Base-by-base conservation (phyloP, 2,329 filamentous ascomycete species). In the Penicillium sp. region DNA sequence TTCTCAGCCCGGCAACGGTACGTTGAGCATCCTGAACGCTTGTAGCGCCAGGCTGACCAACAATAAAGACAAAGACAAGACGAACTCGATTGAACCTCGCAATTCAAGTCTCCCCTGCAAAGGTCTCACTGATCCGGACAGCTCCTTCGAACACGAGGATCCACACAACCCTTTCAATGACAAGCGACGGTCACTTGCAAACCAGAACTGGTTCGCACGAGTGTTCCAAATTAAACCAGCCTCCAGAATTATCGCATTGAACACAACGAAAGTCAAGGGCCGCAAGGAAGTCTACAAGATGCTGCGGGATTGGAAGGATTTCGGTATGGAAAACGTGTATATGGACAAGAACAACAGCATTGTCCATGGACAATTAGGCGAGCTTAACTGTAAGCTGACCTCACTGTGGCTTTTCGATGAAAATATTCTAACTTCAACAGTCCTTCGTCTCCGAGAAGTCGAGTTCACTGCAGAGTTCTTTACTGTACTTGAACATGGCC, bases 161-260 rank as follows among this genome's bases (percentile, higher is more conserved):
- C 17, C 29, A 1, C 43, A 41, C 6, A 51, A 23, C 28, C 50
- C 36, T 18, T 40, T 29, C 36, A 44, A 17, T 27, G 42, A 19
- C 36, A 52, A 46, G 32, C 52, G 30, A 16, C 50, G 14, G 7
- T 53, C 42, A 8, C 26, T 40, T 21, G 54, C 35, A 41, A 55
- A 81, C 59, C 83, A 88, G 58, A 94, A 85, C 53, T 96, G 91
- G 90, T 78, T 97, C 37, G 84, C 87, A 19, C 85, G 87, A 11
- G 80, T 97, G 31, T 87, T 97, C 70, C 81, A 88, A 39, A 84
- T 96, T 59, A 95, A 93, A 62, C 91, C 91, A 1, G 86, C 84
- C 0, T 83, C 74, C 11, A 80, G 80, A 48, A 77, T 86, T 18
- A 67, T 96, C 11, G 93, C 88, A 62, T 83, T 96, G 62, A 76